Evolutionary conservation across 2,329 filamentous ascomycete species (phyloP).

Genomic region (Fusarium keratoplasticum): DNA sequence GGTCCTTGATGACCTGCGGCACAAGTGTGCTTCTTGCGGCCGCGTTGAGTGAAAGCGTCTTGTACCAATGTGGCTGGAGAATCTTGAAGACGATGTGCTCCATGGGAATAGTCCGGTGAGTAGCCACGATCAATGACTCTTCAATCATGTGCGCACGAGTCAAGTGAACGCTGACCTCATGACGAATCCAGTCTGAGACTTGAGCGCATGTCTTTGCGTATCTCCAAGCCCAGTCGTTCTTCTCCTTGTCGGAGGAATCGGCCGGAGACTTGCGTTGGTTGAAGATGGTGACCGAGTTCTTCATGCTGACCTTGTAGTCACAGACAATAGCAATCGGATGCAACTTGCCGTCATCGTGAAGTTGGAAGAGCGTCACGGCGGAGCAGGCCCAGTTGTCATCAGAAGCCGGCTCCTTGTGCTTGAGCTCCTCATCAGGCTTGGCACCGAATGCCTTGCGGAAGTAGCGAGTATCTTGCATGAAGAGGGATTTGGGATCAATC

Average conservation of each 20-base stretch:
- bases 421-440: slow-evolving; percentile 41
- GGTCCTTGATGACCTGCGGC: slow-evolving; percentile 56
- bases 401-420: slow-evolving; percentile 43
- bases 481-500: slow-evolving; percentile 49
- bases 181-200: slow-evolving; percentile 60
- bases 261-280: slow-evolving; percentile 55
- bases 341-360: slow-evolving; percentile 57
- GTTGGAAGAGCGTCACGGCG: slow-evolving; percentile 56
- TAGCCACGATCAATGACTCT: slow-evolving; percentile 60
- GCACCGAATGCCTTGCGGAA: slow-evolving; percentile 53
- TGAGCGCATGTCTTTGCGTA: slow-evolving; percentile 64
- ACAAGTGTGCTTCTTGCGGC: slow-evolving; percentile 58
- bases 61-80: slow-evolving; percentile 61
- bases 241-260: slow-evolving; percentile 39
- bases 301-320: slow-evolving; percentile 57
- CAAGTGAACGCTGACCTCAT: slow-evolving; percentile 61
- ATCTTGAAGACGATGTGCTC: slow-evolving; percentile 58
- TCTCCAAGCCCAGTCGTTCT: slow-evolving; percentile 61
- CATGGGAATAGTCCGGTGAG: slow-evolving; percentile 54
- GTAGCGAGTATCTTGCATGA: slow-evolving; percentile 58
- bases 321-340: slow-evolving; percentile 62
- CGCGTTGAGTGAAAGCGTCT: slow-evolving; percentile 62
- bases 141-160: slow-evolving; percentile 59
- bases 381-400: slow-evolving; percentile 52
- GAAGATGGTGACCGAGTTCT: slow-evolving; percentile 61